phyloP scores from a whole-genome alignment of 345 rosid genomes.

The Combretum micranthum region DNA sequence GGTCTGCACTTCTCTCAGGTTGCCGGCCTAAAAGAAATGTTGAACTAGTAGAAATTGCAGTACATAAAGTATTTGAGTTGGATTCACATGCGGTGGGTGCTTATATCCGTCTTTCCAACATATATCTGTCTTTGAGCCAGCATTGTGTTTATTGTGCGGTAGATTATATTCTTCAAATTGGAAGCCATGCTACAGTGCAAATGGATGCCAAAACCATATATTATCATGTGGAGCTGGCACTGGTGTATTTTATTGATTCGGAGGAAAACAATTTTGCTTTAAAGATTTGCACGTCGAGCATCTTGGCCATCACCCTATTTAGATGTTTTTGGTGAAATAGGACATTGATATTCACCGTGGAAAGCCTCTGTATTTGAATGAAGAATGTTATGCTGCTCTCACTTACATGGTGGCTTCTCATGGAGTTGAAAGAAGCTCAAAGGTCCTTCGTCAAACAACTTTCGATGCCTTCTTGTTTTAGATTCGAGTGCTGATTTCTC shows the following conservation, averaged over 20 bases:
- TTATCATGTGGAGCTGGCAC: slow-evolving; percentile 73
- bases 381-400: slow-evolving; percentile 91
- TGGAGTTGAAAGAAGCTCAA: slow-evolving; percentile 75
- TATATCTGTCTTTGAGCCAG: slow-evolving; percentile 58
- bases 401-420: slow-evolving; percentile 94
- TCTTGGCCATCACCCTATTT: slow-evolving; percentile 93
- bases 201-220: slow-evolving; percentile 62
- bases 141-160: slow-evolving; percentile 85
- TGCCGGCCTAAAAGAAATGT: slow-evolving; percentile 19
- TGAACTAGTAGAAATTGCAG: slow-evolving; percentile 18
- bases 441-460: slow-evolving; percentile 73
- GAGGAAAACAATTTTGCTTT: slow-evolving; percentile 77
- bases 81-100: slow-evolving; percentile 13
- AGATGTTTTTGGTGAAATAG: slow-evolving; percentile 97
- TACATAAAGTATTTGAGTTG: slow-evolving; percentile 7
- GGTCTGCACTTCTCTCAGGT: slow-evolving; percentile 23
- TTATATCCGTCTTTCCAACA: slow-evolving; percentile 21
- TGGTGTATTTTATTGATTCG: slow-evolving; percentile 71
- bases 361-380: slow-evolving; percentile 82
- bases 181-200: slow-evolving; percentile 88
- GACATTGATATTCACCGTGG: slow-evolving; percentile 70
- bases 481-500: background rate
- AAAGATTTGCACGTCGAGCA: slow-evolving; percentile 73
- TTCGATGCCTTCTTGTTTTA: slow-evolving; percentile 41
- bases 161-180: slow-evolving; percentile 68